Base-by-base conservation (phyloP, 345 rosid species). In the Corchorus capsularis region DNA sequence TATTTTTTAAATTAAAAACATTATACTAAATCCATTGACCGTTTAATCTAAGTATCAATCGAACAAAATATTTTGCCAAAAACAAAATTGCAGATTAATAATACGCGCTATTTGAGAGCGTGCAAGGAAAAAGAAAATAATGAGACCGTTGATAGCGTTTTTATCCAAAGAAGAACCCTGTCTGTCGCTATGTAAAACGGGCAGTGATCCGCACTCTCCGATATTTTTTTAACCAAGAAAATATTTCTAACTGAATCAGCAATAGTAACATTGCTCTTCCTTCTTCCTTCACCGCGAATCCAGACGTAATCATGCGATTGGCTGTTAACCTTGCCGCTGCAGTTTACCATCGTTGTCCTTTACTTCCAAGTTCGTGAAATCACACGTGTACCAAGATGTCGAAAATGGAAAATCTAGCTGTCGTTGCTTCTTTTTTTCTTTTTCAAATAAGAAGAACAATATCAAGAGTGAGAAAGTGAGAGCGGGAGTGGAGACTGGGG, bases 401-500 rank as follows among this genome's bases (percentile, higher is more conserved):
- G 27, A 27, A 27, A 27, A 27, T 27, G 27, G n/a, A 16, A 14
- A 50, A 52, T 50, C 53, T 34, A 60, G 34, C 27, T 17, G 53
- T 22, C 13, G 32, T 27, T 9, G 55, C 2, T 11, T 1, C 0
- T 20, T 12, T 4, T 32, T 8, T 4, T 22, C 17, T 37, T 56
- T 10, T 3, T 41, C 41, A 5, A 64, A 11, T 5, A 69, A 35
- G 14, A 17, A 12, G 27, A 27, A 27, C 27, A 27, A 27, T 27
- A 27, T 27, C 20, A 13, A 69, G 5, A 10, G 13, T 74, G 37
- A 43, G 62, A 67, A 35, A 15, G 43, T 32, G 60, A 79, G 68
- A 75, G 39, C 49, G 62, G 54, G 61, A 39, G 43, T 39, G 70
- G 62, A 47, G 61, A 39, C 5, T 39, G 70, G 62, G 56, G 78